Base-by-base conservation (phyloP, 164 flowering plant species). In the Vitis rotundifolia region DNA sequence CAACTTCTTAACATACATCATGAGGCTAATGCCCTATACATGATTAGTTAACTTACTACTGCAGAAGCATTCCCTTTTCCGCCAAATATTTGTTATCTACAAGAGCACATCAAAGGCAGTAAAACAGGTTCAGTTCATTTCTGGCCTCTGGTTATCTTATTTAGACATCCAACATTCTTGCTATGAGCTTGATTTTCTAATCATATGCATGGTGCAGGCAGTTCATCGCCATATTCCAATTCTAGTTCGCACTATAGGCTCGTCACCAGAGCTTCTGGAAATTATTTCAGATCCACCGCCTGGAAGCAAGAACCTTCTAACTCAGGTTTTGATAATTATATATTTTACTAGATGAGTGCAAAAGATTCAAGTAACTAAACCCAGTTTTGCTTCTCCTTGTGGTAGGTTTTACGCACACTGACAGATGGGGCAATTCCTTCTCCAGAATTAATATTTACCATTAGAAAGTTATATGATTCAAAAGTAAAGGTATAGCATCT, bases 1-100 rank as follows among this genome's bases (percentile, higher is more conserved):
- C 44, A 37, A 37, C 2, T 57, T 14, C 22, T 54, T 8, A 51
- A 10, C 26, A 58, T 48, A 11, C 18, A 63, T 19, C 31, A 19
- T 1, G 13, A 1, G 47, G 11, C 26, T 11, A 19, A 26, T 49
- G 6, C 15, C 58, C 9, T 67, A 14, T 53, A 26, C 8, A 65
- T 53, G 3, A 69, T 47, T 64, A 60, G 3, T 44, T 4, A 48
- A 50, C 49, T 73, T 19, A 59, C 50, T 60, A 15, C 12, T 66
- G 63, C 95, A 93, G 99, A 96, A 89, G 75, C 98, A 87, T 72
- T 81, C 92, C 18, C 97, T 96, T 67, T 84, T 96, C 37, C 91
- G 86, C 16, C 78, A 91, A 79, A 73, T 96, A 76, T 96, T 96
- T 81, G 72, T 81, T 10, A 68, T 86, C n/a, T 96, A 90, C 72